Evolutionary conservation across 768 basidiomycete species (phyloP).

Genomic region (Podaxis sp.): DNA sequence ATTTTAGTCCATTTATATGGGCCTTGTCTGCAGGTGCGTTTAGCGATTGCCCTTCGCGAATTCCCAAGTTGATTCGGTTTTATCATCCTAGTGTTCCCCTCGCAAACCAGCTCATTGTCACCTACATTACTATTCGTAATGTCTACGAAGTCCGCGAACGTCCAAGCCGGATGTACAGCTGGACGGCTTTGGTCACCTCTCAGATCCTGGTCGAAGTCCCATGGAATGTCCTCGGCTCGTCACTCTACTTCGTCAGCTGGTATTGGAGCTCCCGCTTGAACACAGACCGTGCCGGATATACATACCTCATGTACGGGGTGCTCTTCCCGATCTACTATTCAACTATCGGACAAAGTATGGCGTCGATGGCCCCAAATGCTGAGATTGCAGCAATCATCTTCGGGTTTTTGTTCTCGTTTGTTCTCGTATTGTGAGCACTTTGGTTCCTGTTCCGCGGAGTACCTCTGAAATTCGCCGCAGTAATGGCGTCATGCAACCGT

Average conservation of each 20-base stretch:
- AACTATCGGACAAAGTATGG: conserved; percentile 25
- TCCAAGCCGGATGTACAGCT: conserved; percentile 62
- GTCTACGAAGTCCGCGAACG: conserved; percentile 71
- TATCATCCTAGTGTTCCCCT: conserved; percentile 40
- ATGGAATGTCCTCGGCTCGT: conserved; percentile 58
- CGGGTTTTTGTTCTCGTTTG: conserved; percentile 44
- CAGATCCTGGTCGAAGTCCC: conserved; percentile 58
- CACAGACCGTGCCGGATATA: too few relatives aligned
- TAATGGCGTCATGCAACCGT: neutral
- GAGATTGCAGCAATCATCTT: conserved; percentile 55
- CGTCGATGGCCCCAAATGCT: conserved; percentile 53
- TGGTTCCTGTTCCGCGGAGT: neutral
- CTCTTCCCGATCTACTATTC: conserved; percentile 21
- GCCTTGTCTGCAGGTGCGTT: conserved; percentile 38
- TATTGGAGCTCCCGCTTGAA: conserved; percentile 24
- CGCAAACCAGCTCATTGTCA: conserved; percentile 61
- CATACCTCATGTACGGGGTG: neutral
- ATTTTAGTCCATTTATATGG: conserved; percentile 52
- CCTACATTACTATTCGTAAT: conserved; percentile 55
- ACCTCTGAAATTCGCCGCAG: neutral
- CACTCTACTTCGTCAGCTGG: conserved; percentile 64
- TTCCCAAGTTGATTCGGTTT: conserved; percentile 1
- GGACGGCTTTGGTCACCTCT: conserved; percentile 55
- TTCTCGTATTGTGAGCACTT: neutral
- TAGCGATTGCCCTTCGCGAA: neutral